Percentiles rank a stretch among this genome's conserved stretches.
These are phyloP conservation scores for Metarhizium rileyi DNA, from an alignment of 2,329 filamentous ascomycete genomes.

Conservation along the genomic window DNA sequence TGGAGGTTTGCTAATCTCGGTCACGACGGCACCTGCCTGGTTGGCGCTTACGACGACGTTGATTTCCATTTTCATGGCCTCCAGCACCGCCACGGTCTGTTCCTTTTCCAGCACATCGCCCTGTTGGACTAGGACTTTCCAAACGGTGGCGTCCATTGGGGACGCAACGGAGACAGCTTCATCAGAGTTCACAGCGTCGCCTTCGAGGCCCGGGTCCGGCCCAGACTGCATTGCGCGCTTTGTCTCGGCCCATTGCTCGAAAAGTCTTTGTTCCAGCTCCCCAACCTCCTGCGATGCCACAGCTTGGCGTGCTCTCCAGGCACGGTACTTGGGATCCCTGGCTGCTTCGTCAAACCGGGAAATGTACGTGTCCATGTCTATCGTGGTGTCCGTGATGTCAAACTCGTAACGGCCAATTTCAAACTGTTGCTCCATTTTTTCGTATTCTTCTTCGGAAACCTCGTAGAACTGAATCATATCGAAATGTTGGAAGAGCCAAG, in stretches of 20 bases:
- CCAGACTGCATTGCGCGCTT: background rate
- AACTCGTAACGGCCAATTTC: constrained; percentile 21
- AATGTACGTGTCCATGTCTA: constrained; percentile 3
- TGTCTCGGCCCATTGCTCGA: background rate
- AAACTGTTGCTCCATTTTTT: constrained; percentile 18
- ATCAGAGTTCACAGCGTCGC: background rate
- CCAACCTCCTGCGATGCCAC: constrained; percentile 2
- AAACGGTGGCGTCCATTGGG: constrained; percentile 34
- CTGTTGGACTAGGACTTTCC: constrained; percentile 38
- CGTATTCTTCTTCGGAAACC: constrained; percentile 23
- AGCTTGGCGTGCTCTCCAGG: background rate
- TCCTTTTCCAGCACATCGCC: constrained; percentile 22
- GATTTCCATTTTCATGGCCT: constrained; percentile 51
- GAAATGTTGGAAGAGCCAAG: constrained; percentile 28
- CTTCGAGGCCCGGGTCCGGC: background rate
- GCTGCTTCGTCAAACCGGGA: constrained; percentile 3
- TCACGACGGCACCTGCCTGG: constrained; percentile 4
- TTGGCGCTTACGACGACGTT: constrained; percentile 6
- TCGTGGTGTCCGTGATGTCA: constrained; percentile 10
- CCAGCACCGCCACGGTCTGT: constrained; percentile 31
- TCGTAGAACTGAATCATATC: constrained; percentile 25
- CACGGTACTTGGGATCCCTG: background rate
- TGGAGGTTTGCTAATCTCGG: background rate
- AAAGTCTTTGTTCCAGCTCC: background rate
- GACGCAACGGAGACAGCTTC: background rate